Evolutionary conservation across 331 rosid species (phyloP).

Genomic region (Cydonia oblonga): DNA sequence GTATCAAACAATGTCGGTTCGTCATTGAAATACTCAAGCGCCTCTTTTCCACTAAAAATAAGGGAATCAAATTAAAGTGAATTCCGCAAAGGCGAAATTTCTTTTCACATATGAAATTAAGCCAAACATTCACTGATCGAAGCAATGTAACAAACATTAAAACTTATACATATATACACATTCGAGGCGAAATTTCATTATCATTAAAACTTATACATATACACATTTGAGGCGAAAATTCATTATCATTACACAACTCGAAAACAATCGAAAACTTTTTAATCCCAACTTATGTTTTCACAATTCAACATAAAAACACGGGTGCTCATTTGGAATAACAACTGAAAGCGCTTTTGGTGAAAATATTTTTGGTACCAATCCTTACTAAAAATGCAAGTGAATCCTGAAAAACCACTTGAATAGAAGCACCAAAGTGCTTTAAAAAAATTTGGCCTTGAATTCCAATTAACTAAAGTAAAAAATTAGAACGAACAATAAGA

Average conservation of each 20-base stretch:
- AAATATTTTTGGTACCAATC: too few relatives aligned
- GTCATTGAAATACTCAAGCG: constrained; percentile 68
- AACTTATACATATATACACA: background rate
- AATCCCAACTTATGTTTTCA: background rate
- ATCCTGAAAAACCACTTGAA: too few relatives aligned
- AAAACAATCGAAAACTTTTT: background rate
- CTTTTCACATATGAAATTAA: background rate
- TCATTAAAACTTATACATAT: too few relatives aligned
- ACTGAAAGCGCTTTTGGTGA: too few relatives aligned
- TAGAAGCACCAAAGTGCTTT: too few relatives aligned
- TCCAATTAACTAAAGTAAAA: background rate
- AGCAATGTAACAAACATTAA: background rate
- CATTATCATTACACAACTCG: background rate
- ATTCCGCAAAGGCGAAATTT: background rate
- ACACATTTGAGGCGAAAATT: too few relatives aligned
- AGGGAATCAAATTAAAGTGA: background rate
- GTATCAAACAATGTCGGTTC: constrained; percentile 60
- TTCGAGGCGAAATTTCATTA: background rate
- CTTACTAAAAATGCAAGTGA: too few relatives aligned
- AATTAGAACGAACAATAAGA: background rate
- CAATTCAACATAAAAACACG: background rate
- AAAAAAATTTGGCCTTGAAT: too few relatives aligned
- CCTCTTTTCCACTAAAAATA: constrained; percentile 64
- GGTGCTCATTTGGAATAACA: too few relatives aligned
- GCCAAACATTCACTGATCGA: background rate